Evolutionary conservation across 75 land plant genomes (phyloP).

Genomic region (Isoetes taiwanensis): DNA sequence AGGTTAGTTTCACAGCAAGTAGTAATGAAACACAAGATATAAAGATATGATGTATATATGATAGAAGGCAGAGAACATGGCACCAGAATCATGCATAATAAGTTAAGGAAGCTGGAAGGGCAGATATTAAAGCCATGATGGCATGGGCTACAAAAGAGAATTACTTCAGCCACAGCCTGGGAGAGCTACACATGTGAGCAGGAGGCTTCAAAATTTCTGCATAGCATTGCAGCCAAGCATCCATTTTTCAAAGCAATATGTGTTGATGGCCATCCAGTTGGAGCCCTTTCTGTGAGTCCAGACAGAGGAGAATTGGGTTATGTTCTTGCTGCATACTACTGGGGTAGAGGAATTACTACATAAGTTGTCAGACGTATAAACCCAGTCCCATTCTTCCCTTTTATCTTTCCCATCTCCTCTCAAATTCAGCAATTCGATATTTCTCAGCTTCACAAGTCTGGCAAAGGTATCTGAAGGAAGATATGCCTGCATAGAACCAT

Average conservation of each 20-base stretch:
- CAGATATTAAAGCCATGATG: slow-evolving; percentile 37
- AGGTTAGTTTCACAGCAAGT: no score
- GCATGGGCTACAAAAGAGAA: slow-evolving; percentile 35
- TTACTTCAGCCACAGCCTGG: slow-evolving; percentile 23
- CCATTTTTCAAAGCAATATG: slow-evolving; percentile 46
- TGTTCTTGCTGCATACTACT: slow-evolving; percentile 26
- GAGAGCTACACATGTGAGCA: slow-evolving; percentile 19
- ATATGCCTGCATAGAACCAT: no score
- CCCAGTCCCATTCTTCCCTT: no score
- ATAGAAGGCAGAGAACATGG: no score
- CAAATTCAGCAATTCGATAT: no score
- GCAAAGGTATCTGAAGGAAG: no score
- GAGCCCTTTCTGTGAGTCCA: slow-evolving; percentile 25
- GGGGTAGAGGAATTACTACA: slow-evolving; percentile 58
- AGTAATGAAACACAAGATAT: no score
- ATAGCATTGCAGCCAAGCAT: slow-evolving; percentile 21
- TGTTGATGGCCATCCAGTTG: slow-evolving; percentile 20
- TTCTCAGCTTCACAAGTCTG: no score
- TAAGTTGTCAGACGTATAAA: slow-evolving; percentile 24
- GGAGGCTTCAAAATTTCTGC: slow-evolving; percentile 15
- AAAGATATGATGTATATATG: no score
- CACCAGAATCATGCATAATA: no score
- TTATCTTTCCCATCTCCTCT: no score
- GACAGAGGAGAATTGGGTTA: slow-evolving; percentile 29
- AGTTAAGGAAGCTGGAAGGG: no score